These are phyloP conservation scores for Xerocomus brunneocitrinus DNA, from an alignment of 768 basidiomycete genomes.

Conservation along the genomic window DNA sequence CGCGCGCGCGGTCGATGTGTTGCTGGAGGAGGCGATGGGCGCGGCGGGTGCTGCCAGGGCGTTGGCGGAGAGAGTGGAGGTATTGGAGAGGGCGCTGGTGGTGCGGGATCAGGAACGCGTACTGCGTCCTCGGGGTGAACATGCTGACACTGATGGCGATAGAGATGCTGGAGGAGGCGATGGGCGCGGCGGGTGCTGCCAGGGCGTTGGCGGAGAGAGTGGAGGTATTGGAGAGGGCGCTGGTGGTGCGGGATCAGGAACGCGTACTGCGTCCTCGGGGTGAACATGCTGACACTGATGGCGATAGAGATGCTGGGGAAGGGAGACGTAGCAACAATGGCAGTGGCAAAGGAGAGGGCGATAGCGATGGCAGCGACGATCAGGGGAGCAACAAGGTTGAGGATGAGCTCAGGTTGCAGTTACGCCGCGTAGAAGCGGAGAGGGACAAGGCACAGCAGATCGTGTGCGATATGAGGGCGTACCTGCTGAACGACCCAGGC, in stretches of 20 bases:
- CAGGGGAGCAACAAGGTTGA: neutral
- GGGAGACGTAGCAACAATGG: too few relatives aligned
- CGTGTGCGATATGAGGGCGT: slow-evolving; percentile 15
- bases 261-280: too few relatives aligned
- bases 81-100: slow-evolving; percentile 18
- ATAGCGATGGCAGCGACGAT: neutral
- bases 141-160: neutral
- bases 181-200: slow-evolving; percentile 12
- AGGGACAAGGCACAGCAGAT: slow-evolving; percentile 17
- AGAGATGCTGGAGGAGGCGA: slow-evolving; percentile 4
- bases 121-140: too few relatives aligned
- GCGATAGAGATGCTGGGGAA: neutral
- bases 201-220: slow-evolving; percentile 23
- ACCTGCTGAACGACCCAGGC: slow-evolving; percentile 10
- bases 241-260: slow-evolving; percentile 5
- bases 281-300: neutral
- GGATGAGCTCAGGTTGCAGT: slow-evolving; percentile 8
- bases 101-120: neutral
- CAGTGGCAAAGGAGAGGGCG: neutral
- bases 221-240: slow-evolving; percentile 17
- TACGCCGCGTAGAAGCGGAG: slow-evolving; percentile 16
- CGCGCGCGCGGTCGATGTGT: slow-evolving; percentile 8
- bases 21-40: slow-evolving; percentile 16
- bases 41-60: slow-evolving; percentile 13
- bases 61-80: slow-evolving; percentile 24